Base-by-base conservation (phyloP, 2,329 filamentous ascomycete species). In the Sclerotinia nivalis region DNA sequence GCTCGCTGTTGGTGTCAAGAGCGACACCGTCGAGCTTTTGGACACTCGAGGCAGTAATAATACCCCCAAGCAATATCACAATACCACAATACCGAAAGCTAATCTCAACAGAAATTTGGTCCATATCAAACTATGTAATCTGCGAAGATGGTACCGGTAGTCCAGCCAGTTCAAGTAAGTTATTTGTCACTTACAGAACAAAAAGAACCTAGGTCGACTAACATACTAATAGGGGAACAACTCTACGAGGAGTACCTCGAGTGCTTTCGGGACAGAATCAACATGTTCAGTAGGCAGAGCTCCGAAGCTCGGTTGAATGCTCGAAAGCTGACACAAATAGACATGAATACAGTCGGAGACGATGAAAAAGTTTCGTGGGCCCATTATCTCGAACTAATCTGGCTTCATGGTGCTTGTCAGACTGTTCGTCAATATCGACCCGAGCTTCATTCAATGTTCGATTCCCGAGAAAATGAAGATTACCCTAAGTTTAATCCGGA, bases 381-480 rank as follows among this genome's bases (percentile, higher is more conserved):
- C 13, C 43, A 64, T 28, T 64, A 34, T 37, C 5, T 64, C 10
- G 60, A 52, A 34, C 20, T 64, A n/a, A 31, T 64, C 34, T 52
- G 45, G 43, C 31, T 64, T 3, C 60, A 64, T 37, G 34, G 60
- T 20, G 60, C 60, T 31, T 50, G 20, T 18, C 60, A 64, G 28
- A 50, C 43, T 0, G 47, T 64, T 20, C 25, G 15, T 4, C 28
- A 25, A 13, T 34, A 52, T 49, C 13, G 47, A 31, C 45, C 60
- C 18, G 28, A 50, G 2, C 45, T 64, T 1, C 0, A n/a, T 3
- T 12, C 45, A 12, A 31, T 34, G 28, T 64, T 64, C 25, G 20
- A 50, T 50, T 64, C 43, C 15, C 60, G 25, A 20, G 8, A 52
- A 37, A 31, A 50, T 31, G n/a, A 22, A 4, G 6, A 47, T 34